Base-by-base conservation (phyloP, 1,284 basidiomycete genomes). In the Sanguinoderma infundibulare region DNA sequence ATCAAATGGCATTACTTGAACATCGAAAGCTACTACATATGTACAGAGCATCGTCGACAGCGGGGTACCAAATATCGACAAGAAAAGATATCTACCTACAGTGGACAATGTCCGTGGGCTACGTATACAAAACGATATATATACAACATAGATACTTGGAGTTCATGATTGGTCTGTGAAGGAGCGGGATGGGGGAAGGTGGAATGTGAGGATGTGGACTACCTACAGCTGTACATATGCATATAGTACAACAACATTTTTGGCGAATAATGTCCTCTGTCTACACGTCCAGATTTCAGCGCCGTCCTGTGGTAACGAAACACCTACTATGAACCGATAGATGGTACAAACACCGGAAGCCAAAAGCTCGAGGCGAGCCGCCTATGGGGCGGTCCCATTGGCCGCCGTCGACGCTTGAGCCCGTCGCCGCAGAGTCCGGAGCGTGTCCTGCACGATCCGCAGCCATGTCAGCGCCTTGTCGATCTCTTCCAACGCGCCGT, bases 401-500 rank as follows among this genome's bases (percentile, higher is more conserved):
- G 36, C 30, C 53, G 36, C 20, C 28, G 39, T 17, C 24, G 53
- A 38, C n/a, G 61, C 42, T 61, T 81, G 80, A 42, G 82, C 78
- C 62, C 80, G 76, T 61, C 79, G 75, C 70, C 84, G 84, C 46
- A 89, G 79, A 55, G 83, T 83, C 46, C 81, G 78, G 34, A 89
- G 78, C 42, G 84, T 83, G 57, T 85, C 86, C 67, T 83, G 86
- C 61, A 90, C 82, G 58, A 89, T 82, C 47, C 81, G 78, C 34
- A 89, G 71, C 87, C 90, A 90, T 2, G 75, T 74, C 26, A 78
- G 76, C 44, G 80, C 78, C 66, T 81, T 83, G 62, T 90, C 86
- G 46, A 90, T 77, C 73, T 90, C 81, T 66, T 90, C 87, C 72
- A 86, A 81, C 46, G 89, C 82, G 30, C 81, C 83, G 28, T 81